These are phyloP conservation scores for Panaeolus cyanescens DNA, from an alignment of 768 basidiomycete genomes.

Conservation along the genomic window DNA sequence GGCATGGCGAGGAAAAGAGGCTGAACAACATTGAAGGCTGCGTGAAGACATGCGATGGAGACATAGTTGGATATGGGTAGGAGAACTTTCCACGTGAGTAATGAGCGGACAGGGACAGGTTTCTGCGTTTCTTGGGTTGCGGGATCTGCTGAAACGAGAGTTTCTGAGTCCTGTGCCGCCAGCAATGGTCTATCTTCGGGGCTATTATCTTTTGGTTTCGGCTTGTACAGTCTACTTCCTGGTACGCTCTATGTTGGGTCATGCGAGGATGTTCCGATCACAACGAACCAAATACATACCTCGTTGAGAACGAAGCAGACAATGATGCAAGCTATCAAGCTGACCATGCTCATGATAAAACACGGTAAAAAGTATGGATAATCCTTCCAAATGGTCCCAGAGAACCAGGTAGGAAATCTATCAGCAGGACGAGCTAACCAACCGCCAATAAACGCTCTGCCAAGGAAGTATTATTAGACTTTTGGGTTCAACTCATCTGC, in stretches of 20 bases:
- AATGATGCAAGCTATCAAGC: constrained; percentile 16
- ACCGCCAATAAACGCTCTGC: constrained; percentile 26
- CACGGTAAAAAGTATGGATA: constrained; percentile 29
- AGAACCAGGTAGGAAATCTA: constrained; percentile 20
- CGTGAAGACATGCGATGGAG: constrained; percentile 44
- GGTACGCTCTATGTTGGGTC: neutral
- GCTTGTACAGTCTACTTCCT: neutral
- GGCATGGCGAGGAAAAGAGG: constrained; percentile 65
- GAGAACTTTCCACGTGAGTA: constrained; percentile 50
- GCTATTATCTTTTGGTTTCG: neutral
- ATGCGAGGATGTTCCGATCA: neutral
- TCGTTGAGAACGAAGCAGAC: constrained; percentile 17
- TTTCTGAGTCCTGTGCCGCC: neutral
- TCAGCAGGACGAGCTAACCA: constrained; percentile 23
- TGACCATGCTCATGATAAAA: constrained; percentile 12
- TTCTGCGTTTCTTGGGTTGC: constrained; percentile 12
- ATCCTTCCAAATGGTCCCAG: constrained; percentile 16
- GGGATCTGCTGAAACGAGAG: neutral
- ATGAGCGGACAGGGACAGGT: constrained; percentile 43
- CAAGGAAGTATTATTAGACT: neutral
- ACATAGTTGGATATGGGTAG: constrained; percentile 60
- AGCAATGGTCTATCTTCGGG: neutral
- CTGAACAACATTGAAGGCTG: constrained; percentile 31
- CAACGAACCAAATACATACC: constrained; percentile 6
- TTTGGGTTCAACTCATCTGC: neutral